Percentiles rank a stretch among this genome's conserved stretches.
These are phyloP conservation scores for Xylaria sp. DNA, from an alignment of 2,329 filamentous ascomycete genomes.

Conservation along the genomic window DNA sequence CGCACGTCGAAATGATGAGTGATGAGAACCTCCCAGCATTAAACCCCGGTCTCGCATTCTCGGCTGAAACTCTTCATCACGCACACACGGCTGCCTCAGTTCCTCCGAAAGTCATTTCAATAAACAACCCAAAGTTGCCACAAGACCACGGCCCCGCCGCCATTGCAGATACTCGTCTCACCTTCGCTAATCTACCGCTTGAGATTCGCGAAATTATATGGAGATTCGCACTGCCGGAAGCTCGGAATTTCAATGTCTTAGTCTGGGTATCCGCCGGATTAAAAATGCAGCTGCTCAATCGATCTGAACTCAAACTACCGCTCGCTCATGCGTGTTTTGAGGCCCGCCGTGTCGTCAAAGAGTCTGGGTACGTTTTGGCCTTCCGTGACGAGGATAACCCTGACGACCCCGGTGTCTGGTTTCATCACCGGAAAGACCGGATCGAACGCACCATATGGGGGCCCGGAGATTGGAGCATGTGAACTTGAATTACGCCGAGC, in stretches of 20 bases:
- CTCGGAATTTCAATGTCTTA: constrained; percentile 34
- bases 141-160: not conserved
- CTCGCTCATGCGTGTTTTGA: constrained; percentile 39
- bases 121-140: not conserved
- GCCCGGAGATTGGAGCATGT: constrained; percentile 30
- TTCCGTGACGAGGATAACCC: constrained; percentile 38
- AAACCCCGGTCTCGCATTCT: not conserved
- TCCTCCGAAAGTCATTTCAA: not conserved
- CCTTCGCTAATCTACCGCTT: constrained; percentile 34
- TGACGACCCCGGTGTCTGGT: constrained; percentile 38
- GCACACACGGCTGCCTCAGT: not conserved
- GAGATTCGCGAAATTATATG: constrained; percentile 41
- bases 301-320: constrained; percentile 32
- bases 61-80: not conserved
- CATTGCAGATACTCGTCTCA: not conserved
- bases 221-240: constrained; percentile 34
- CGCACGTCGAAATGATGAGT: too few species aligned
- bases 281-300: constrained; percentile 37
- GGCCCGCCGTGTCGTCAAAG: constrained; percentile 34
- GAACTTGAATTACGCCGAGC: not conserved
- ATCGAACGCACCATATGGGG: constrained; percentile 39
- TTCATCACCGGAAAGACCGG: constrained; percentile 33
- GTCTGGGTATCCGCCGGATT: constrained; percentile 33
- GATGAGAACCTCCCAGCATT: not conserved
- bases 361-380: constrained; percentile 36